Percentiles rank a stretch among this genome's conserved stretches.
These are phyloP conservation scores for Diplodia seriata DNA, from an alignment of 2,329 filamentous ascomycete species.

Conservation along the genomic window DNA sequence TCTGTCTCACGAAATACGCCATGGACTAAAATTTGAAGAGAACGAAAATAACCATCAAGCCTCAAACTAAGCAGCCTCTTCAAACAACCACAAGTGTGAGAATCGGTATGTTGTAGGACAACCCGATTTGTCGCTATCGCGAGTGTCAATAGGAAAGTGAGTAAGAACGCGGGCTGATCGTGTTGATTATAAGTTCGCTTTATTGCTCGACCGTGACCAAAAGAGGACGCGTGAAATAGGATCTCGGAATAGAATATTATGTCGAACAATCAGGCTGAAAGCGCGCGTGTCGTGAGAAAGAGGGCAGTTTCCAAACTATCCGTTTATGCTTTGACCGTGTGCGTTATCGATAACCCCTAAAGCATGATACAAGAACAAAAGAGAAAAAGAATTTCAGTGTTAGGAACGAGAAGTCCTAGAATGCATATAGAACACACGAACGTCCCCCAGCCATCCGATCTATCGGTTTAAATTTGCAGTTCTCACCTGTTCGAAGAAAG, in stretches of 20 bases:
- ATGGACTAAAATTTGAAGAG: background rate
- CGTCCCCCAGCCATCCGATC: background rate
- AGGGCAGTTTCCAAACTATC: background rate
- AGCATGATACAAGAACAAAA: background rate
- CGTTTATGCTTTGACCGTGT: conserved; percentile 2
- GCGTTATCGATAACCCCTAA: background rate
- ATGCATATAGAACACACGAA: background rate
- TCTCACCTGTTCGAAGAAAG: background rate
- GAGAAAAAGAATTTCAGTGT: background rate
- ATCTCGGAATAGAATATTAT: background rate
- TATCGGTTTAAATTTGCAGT: conserved; percentile 3
- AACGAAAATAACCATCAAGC: background rate
- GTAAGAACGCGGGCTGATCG: background rate
- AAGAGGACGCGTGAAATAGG: background rate
- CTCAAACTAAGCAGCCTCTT: background rate
- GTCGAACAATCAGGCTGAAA: background rate
- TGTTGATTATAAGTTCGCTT: background rate
- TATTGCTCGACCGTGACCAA: background rate
- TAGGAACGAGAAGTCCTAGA: background rate
- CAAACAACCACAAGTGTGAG: background rate
- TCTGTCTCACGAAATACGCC: background rate
- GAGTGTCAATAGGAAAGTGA: background rate
- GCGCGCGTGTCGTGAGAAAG: background rate
- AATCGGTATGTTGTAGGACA: background rate
- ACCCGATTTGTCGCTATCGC: background rate